phyloP scores from a whole-genome alignment of 495 filamentous ascomycete genomes.

The Aspergillus indologenus region DNA sequence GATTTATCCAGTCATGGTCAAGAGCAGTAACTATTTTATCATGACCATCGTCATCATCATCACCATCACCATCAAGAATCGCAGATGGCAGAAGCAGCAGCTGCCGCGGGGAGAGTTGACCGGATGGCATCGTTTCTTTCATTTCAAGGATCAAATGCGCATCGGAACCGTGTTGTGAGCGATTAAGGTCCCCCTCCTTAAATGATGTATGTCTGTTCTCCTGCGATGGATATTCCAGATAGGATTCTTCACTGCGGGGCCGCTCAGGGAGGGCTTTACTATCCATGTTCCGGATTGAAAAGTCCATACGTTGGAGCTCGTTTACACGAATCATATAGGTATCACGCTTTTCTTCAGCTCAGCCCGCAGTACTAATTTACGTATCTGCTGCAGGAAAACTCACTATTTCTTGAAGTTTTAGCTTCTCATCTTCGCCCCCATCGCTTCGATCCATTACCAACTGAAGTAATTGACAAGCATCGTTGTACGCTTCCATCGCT shows the following conservation, averaged over 20 bases:
- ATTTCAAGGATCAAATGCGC: conserved; percentile 23
- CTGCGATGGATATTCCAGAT: conserved; percentile 44
- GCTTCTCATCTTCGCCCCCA: conserved; percentile 72
- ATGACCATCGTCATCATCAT: too few relatives aligned
- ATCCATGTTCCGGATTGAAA: conserved; percentile 50
- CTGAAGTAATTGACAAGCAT: conserved; percentile 81
- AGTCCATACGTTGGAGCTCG: conserved; percentile 71
- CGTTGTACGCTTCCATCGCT: conserved; percentile 84
- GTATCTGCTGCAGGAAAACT: conserved; percentile 35
- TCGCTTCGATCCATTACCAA: conserved; percentile 82
- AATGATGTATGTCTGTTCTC: conserved; percentile 45
- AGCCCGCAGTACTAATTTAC: neutral
- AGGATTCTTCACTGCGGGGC: conserved; percentile 68
- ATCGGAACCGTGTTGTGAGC: conserved; percentile 18
- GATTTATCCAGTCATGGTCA: conserved; percentile 18
- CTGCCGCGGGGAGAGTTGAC: conserved; percentile 35
- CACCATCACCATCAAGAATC: conserved; percentile 13
- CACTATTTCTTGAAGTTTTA: conserved; percentile 87
- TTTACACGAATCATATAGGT: conserved; percentile 87
- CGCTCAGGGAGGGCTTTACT: conserved; percentile 74
- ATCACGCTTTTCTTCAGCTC: conserved; percentile 55
- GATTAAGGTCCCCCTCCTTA: conserved; percentile 5
- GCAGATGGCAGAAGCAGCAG: conserved; percentile 40
- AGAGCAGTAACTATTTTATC: neutral
- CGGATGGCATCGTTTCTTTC: conserved; percentile 19